A percentile compares a stretch with the other conserved stretches of the same genome.
phyloP scores from a whole-genome alignment of 176 grass and related monocot genomes.

The Triticum urartu region DNA sequence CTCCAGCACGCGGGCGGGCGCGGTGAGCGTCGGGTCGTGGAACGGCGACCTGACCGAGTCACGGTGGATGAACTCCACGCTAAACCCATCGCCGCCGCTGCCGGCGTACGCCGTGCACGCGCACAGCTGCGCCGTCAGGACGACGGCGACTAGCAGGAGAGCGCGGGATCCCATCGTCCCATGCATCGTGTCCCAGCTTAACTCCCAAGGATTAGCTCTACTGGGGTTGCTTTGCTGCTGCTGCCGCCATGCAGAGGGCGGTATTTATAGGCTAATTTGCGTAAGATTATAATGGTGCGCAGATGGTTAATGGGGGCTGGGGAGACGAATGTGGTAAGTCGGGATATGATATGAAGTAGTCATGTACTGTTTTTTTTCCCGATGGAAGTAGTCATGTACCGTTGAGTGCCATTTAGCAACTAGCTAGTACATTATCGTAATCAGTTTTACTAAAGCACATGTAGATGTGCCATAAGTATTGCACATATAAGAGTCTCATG shows the following conservation, averaged over 20 bases:
- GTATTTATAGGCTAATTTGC: background rate
- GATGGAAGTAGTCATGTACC: too few relatives aligned
- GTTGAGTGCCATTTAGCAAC: background rate
- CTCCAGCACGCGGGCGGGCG: slow-evolving; percentile 26
- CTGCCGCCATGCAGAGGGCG: background rate
- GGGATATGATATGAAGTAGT: background rate
- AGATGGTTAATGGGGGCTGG: background rate
- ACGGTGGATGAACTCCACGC: slow-evolving; percentile 68
- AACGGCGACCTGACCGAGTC: slow-evolving; percentile 53
- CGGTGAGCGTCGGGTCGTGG: slow-evolving; percentile 35
- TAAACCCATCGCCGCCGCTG: slow-evolving; percentile 34
- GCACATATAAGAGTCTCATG: too few relatives aligned
- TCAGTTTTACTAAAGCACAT: too few relatives aligned
- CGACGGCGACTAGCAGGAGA: slow-evolving; percentile 9
- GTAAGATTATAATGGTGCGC: background rate
- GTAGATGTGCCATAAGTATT: too few relatives aligned
- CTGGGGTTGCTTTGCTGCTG: background rate
- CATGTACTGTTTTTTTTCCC: too few relatives aligned
- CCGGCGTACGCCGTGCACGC: background rate
- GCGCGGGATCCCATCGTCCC: background rate
- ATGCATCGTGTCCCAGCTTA: slow-evolving; percentile 20
- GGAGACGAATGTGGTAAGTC: background rate
- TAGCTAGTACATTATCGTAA: too few relatives aligned
- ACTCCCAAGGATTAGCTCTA: background rate
- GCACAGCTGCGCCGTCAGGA: background rate